Base-by-base conservation (phyloP, 345 rosid species). In the Gossypium herbaceum region DNA sequence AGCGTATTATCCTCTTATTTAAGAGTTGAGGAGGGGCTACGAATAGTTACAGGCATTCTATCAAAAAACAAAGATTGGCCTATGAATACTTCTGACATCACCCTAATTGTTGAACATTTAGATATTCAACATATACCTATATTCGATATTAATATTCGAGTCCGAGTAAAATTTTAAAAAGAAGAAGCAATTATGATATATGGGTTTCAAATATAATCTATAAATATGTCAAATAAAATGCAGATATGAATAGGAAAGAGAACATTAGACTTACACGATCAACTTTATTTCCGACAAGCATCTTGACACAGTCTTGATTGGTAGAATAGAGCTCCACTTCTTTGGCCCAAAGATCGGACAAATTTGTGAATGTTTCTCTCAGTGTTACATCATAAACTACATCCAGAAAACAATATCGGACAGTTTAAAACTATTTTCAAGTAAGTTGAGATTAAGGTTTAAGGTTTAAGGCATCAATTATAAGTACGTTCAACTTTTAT, bases 241-340 rank as follows among this genome's bases (percentile, higher is more conserved):
- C 1, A 56, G 25, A 9, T 45, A 22, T 2, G 73, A n/a, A 7
- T 7, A 0, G 0, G 11, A 48, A 17, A 69, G 60, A 29, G 24
- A 64, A n/a, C 15, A 64, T 13, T 17, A 29, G 60, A 29, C 73
- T 51, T 69, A 92, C 98, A 77, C 75, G 82, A 67, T 94, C 98
- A 44, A 94, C 93, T 91, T 94, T 91, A 81, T 94, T 94, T 34
- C 97, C 98, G 47, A 94, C 98, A 12, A 94, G 97, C 85, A 94
- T 88, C 90, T 88, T 92, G 66, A 94, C 85, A 75, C 97, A 92
- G 61, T 90, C 88, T 79, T 80, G 89, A 81, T 90, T 91, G 12
- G 95, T 90, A 19, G 91, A 88, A 62, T 88, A 88, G 60, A 94
- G 93, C 73, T 90, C 95, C 74, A 91, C 86, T 85, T 94, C 98